Base-by-base conservation (phyloP, 352 stramenopile genomes). In the Globisporangium paroecandrum region DNA sequence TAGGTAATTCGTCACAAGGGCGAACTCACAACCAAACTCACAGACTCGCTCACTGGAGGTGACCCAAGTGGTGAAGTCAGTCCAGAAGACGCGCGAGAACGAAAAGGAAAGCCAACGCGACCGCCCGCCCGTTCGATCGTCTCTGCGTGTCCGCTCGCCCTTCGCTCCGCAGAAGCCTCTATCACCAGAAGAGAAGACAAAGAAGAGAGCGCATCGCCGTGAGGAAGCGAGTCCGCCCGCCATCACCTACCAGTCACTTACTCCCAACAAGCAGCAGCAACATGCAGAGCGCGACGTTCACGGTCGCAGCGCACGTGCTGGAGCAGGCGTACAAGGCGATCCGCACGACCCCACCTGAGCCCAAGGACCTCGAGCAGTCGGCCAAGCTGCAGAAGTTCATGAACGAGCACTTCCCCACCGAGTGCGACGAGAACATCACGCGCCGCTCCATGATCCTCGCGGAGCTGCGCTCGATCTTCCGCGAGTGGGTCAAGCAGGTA, bases 261-360 rank as follows among this genome's bases (percentile, higher is more conserved):
- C n/a, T 10, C 58, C n/a, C n/a, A 18, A 20, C 41, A n/a, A 64
- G 15, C 1, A 64, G 1, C 54, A 65, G 43, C 43, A 25, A 20
- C 12, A 89, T 89, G 80, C 80, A 89, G 74, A 93, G 81, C 80
- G 66, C 75, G 67, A 78, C 81, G 62, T 89, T 92, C 62, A 80
- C 73, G 6, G 87, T 93, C 69, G 80, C 83, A 62, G 72, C 84
- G 29, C 81, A 91, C 64, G 79, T 91, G 66, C 79, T 96, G 43
- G 86, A 96, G 68, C 89, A 96, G 78, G 89, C 89, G 36, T 96
- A 96, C 78, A 94, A 94, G 77, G 83, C 89, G 60, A 96, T 96
- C 73, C 89, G 89, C 71, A 89, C 86, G 66, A 93, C 89, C 64
- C 83, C 85, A 24, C 89, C 89, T 3, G 89, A 96, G 67, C 75